Percentiles rank a stretch among this genome's conserved stretches.
These are phyloP conservation scores for Solanum bukasovii DNA, from an alignment of 257 asterid genomes.

Conservation along the genomic window DNA sequence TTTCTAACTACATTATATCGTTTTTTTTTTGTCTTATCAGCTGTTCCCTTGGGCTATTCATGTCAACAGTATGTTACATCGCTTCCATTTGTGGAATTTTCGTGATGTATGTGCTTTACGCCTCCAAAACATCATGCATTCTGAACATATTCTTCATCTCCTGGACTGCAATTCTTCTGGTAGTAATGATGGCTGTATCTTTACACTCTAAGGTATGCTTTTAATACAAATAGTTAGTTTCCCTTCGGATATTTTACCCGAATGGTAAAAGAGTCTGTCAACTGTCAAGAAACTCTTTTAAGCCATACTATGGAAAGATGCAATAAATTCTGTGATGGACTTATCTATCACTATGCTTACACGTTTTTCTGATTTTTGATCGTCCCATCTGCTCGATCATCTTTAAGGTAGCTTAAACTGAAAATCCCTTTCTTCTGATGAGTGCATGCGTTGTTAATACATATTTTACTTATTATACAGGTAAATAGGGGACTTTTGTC, in stretches of 20 bases:
- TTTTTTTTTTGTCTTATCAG: too few species aligned
- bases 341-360: neutral
- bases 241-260: neutral
- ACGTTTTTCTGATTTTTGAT: neutral
- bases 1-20: too few species aligned
- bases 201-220: conserved; percentile 62
- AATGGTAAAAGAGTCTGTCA: neutral
- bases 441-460: neutral
- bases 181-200: conserved; percentile 68
- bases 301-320: neutral
- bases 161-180: conserved; percentile 76
- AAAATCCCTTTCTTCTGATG: neutral
- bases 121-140: conserved; percentile 53
- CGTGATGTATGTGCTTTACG: conserved; percentile 69
- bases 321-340: neutral
- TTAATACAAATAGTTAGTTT: neutral
- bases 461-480: conserved; percentile 16
- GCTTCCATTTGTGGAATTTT: conserved; percentile 60
- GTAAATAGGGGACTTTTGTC: conserved; percentile 86
- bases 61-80: conserved; percentile 70
- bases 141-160: conserved; percentile 90
- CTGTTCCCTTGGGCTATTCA: conserved; percentile 73
- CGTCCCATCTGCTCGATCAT: neutral
- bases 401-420: neutral
- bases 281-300: neutral